Base-by-base conservation (phyloP, 2,329 filamentous ascomycete species). In the Atkinsonella texensis region DNA sequence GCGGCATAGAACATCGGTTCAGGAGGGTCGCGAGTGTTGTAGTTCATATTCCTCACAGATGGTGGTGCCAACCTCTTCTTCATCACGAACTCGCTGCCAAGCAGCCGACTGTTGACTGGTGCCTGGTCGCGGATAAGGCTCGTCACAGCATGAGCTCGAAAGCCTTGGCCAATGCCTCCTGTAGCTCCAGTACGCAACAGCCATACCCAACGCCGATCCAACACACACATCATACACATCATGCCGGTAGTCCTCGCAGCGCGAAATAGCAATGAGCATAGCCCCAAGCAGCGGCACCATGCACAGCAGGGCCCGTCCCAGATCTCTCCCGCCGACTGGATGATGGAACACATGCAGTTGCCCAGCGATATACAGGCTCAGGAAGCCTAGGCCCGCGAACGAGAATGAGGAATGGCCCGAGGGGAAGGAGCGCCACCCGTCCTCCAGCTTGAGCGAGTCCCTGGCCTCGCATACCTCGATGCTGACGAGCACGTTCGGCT, bases 341-440 rank as follows among this genome's bases (percentile, higher is more conserved):
- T 72, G 67, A 33, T 70, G 70, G 52, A 79, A 84, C 43, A 84
- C 72, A 54, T 76, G 74, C 47, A 83, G 68, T 63, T 85, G 82
- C 3, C 84, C 84, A 1, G 83, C 81, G 31, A 88, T 70, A 63
- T 85, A 88, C 28, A 87, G 69, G 20, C 80, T 76, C 17, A 89
- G 68, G 62, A 87, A 93, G 2, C 87, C 87, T 10, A 94, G 72
- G 0, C 88, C 88, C 3, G 81, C 79, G 63, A 93, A 94, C 1
- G 85, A 77, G 63, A 90, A 90, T 54, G 83, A 87, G 12, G 80
- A 84, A 66, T 94, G 88, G 1, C 88, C 88, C 1, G 81, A 86
- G 1, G 88, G 88, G 59, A 93, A 94, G 20, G 83, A 87, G 42
- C 88, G 80, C 84, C 87, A 91, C 15, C 87, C 88, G 59, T 94